Evolutionary conservation across 441 rosid genomes (phyloP).

Genomic region (Cnidoscolus chayamansa): DNA sequence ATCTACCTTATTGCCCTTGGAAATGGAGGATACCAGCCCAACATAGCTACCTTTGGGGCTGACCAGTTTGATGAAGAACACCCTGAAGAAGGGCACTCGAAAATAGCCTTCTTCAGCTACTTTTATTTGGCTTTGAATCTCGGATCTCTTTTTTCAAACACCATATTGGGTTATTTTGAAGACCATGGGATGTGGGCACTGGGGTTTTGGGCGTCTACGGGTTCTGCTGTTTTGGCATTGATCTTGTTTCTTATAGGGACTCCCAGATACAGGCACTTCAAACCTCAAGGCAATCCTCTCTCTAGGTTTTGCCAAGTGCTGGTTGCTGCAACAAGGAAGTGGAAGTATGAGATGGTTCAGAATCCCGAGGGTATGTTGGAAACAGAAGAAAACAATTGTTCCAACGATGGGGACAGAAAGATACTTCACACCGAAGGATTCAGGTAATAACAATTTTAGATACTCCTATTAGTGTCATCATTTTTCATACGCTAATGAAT

Average conservation of each 20-base stretch:
- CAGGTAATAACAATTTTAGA: constrained; percentile 32
- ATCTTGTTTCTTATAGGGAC: constrained; percentile 65
- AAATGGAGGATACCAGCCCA: constrained; percentile 90
- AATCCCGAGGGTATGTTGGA: constrained; percentile 33
- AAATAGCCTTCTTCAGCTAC: constrained; percentile 85
- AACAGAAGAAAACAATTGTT: constrained; percentile 23
- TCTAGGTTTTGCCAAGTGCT: constrained; percentile 72
- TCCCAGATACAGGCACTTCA: constrained; percentile 61
- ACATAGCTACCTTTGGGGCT: constrained; percentile 88
- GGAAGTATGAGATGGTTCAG: constrained; percentile 31
- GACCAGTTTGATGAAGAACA: constrained; percentile 91
- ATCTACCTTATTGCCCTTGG: constrained; percentile 87
- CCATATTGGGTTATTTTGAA: constrained; percentile 76
- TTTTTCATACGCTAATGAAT: not conserved
- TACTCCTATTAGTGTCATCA: too few relatives aligned
- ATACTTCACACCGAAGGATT: constrained; percentile 49
- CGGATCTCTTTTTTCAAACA: constrained; percentile 91
- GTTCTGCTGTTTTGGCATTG: constrained; percentile 64
- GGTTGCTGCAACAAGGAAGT: constrained; percentile 68
- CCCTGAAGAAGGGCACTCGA: constrained; percentile 63
- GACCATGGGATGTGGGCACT: constrained; percentile 83
- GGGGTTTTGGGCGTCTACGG: constrained; percentile 80
- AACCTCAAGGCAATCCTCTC: constrained; percentile 80
- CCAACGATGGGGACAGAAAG: constrained; percentile 35
- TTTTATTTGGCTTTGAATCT: constrained; percentile 85